phyloP scores from a whole-genome alignment of 2,329 filamentous ascomycete genomes.

The Ophiostoma angusticollis region DNA sequence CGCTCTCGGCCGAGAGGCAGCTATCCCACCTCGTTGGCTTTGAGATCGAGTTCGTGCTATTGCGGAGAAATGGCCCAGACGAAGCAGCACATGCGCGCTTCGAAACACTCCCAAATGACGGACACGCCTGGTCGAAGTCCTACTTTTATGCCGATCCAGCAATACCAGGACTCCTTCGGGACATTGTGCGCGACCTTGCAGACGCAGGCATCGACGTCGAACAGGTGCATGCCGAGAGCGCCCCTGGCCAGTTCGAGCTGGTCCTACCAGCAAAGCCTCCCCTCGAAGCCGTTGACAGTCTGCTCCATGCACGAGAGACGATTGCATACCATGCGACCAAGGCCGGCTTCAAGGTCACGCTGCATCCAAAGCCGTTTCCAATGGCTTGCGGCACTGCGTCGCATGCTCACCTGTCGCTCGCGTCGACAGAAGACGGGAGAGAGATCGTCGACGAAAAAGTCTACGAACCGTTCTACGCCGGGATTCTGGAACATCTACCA shows the following conservation, averaged over 20 bases:
- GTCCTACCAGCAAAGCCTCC: constrained; percentile 51
- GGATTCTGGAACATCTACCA: constrained; percentile 52
- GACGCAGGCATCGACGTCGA: constrained; percentile 53
- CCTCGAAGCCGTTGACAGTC: constrained; percentile 54
- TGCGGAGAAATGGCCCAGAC: constrained; percentile 30
- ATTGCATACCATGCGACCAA: constrained; percentile 51
- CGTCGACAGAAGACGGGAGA: constrained; percentile 27
- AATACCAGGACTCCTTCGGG: constrained; percentile 46
- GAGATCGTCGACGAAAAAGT: constrained; percentile 13
- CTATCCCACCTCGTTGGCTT: constrained; percentile 59
- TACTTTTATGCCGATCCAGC: constrained; percentile 47
- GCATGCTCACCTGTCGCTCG: constrained; percentile 61
- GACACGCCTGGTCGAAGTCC: constrained; percentile 60
- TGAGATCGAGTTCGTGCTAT: constrained; percentile 68
- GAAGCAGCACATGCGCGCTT: constrained; percentile 16
- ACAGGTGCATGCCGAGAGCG: constrained; percentile 62
- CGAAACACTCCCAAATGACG: constrained; percentile 38
- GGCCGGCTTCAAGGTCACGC: constrained; percentile 52
- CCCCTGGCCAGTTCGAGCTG: constrained; percentile 66
- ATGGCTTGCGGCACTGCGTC: constrained; percentile 48
- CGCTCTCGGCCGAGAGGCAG: constrained; percentile 35
- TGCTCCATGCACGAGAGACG: constrained; percentile 59
- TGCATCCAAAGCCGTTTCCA: constrained; percentile 58
- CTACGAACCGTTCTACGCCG: constrained; percentile 58
- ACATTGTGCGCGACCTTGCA: constrained; percentile 49